Evolutionary conservation across 495 filamentous ascomycete species (phyloP), one percentile per base, ranked within the genome.

Genomic region (Immersiella caudata): DNA sequence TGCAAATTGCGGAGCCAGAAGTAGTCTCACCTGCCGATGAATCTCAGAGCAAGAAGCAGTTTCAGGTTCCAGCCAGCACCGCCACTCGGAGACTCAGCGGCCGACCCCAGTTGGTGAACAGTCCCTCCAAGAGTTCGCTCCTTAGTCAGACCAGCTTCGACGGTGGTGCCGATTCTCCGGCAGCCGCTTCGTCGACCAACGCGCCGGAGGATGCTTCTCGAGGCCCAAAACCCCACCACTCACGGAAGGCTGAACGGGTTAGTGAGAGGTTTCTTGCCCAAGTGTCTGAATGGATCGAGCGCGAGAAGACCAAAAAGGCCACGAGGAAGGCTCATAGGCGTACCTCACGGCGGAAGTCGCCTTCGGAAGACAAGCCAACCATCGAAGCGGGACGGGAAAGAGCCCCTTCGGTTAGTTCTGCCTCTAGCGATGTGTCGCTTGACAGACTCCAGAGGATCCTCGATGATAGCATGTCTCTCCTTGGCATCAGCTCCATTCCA

Each of bases 231-330:
- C 71, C 67, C 35, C 65, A 68, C 59, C 74, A 79, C 36, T 75
- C 75, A 6, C 75, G 81, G 66, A 73, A 75, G 11, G 69, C 78
- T 60, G 80, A 84, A 60, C 66, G 76, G 29, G 67, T 74, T 58
- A 78, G 78, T 54, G 81, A 86, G 69, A 82, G 78, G 62, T 78
- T 97, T 6, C 74, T 94, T 49, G 81, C 85, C 51, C 91, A 94
- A 73, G 87, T 97, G 24, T 81, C 83, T 22, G 87, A 89, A 65
- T 97, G 93, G 93, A 81, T 97, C 50, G 84, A 92, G 62, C 84
- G 86, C 51, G 92, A 96, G 75, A 91, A 90, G 76, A 74, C 80
- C 27, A 92, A 89, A 75, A 86, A 82, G 70, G 82, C 82, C 60
- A 76, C 78, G 21, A 82, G 82, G 61, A 86, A 84, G 70, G 74